These are phyloP conservation scores for Sclerotinia sclerotiorum DNA, from an alignment of 2,329 filamentous ascomycete genomes.

Conservation along the genomic window DNA sequence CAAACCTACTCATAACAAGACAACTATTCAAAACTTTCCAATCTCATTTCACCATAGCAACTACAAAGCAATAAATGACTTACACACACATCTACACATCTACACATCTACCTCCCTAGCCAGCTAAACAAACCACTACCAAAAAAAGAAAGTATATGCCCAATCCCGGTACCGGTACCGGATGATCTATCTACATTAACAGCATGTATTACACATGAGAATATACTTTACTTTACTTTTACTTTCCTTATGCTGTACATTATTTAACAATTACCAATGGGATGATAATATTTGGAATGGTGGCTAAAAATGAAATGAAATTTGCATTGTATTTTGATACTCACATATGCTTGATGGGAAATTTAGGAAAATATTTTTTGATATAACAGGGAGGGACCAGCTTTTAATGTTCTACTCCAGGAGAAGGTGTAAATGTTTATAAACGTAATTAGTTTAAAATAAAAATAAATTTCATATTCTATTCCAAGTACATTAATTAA, in stretches of 20 bases:
- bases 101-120: too few relatives aligned
- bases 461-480: not conserved
- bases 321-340: not conserved
- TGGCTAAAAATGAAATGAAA: slow-evolving; percentile 3
- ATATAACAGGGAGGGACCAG: not conserved
- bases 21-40: too few relatives aligned
- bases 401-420: not conserved
- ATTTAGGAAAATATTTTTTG: not conserved
- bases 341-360: not conserved
- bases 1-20: too few relatives aligned
- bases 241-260: too few relatives aligned
- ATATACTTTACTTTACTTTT: too few relatives aligned
- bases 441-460: not conserved
- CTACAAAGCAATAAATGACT: too few relatives aligned
- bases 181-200: slow-evolving; percentile 5
- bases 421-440: not conserved
- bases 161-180: not conserved
- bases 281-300: not conserved
- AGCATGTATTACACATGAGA: slow-evolving; percentile 4
- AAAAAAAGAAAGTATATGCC: too few relatives aligned
- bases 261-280: not conserved
- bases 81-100: too few relatives aligned
- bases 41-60: too few relatives aligned
- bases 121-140: not conserved
- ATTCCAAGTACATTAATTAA: not conserved